Conservation (phyloP, 2,329 filamentous ascomycete genomes). For the Leptoxyphium fumago region DNA sequence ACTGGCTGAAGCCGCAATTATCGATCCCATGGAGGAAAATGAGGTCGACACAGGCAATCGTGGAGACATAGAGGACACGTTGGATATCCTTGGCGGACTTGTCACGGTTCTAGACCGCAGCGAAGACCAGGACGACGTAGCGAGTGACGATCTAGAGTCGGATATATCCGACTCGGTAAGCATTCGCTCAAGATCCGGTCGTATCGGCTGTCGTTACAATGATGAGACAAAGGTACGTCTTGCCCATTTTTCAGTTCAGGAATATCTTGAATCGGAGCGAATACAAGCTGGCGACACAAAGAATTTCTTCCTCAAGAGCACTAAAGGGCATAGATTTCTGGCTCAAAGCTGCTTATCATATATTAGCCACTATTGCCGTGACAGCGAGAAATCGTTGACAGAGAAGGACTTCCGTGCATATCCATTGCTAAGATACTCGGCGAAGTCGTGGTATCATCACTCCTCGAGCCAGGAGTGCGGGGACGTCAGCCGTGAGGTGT, state of each 20-base stretch:
- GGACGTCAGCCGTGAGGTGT: conserved; percentile 2
- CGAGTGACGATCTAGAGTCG: neutral
- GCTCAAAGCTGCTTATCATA: conserved; percentile 7
- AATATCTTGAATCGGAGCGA: conserved; percentile 12
- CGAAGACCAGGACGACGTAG: neutral
- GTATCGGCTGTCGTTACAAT: neutral
- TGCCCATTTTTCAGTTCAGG: conserved; percentile 13
- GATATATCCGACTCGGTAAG: neutral
- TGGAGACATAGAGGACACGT: conserved; percentile 3
- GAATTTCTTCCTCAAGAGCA: conserved; percentile 3
- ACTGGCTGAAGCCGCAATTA: conserved; percentile 10
- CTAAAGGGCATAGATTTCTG: conserved; percentile 2
- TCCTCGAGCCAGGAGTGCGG: conserved; percentile 2
- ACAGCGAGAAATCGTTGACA: conserved; percentile 1
- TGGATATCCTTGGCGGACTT: conserved; percentile 5
- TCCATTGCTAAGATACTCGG: conserved; percentile 7
- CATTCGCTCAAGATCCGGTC: neutral
- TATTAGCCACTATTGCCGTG: conserved; percentile 2
- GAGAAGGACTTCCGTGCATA: conserved; percentile 1
- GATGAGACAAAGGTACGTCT: conserved; percentile 7
- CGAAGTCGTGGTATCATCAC: conserved; percentile 6
- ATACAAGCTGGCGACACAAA: conserved; percentile 3
- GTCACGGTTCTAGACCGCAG: conserved; percentile 1
- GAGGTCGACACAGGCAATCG: conserved; percentile 5
- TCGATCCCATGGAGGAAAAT: conserved; percentile 4